Percentiles rank a stretch among this genome's conserved stretches.
Conservation (phyloP, 306 rosid species). For the Urtica urens region DNA sequence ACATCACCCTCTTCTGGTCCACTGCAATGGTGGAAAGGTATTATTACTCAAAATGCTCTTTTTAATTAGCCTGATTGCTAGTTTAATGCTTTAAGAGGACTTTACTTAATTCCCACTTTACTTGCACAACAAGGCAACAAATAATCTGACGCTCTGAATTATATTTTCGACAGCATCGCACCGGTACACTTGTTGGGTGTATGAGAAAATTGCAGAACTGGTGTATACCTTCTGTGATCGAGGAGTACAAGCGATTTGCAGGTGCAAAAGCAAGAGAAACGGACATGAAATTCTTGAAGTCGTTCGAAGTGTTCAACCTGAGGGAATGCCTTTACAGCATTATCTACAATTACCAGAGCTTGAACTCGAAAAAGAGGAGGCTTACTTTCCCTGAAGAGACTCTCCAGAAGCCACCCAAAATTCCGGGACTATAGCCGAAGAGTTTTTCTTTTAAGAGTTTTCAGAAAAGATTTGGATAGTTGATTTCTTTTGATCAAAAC, state of each 20-base stretch:
- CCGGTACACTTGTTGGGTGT: conserved; percentile 89
- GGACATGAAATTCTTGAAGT: conserved; percentile 63
- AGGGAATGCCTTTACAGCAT: conserved; percentile 91
- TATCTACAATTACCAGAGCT: conserved; percentile 84
- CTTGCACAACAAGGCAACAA: too few relatives aligned
- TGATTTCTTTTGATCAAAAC: not conserved
- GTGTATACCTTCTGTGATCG: conserved; percentile 73
- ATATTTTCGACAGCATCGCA: conserved; percentile 62
- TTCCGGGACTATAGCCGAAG: conserved; percentile 41
- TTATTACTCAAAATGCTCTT: not conserved
- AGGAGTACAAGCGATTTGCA: conserved; percentile 75
- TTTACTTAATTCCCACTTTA: too few relatives aligned
- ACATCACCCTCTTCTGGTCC: conserved; percentile 56
- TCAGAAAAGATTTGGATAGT: conserved; percentile 5
- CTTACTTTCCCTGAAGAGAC: conserved; percentile 58
- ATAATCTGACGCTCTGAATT: not conserved
- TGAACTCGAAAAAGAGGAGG: conserved; percentile 65
- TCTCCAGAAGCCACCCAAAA: conserved; percentile 48
- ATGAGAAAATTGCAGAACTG: conserved; percentile 85
- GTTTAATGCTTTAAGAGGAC: too few relatives aligned
- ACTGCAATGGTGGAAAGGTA: conserved; percentile 64
- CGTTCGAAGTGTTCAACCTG: conserved; percentile 40
- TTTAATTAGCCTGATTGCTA: too few relatives aligned
- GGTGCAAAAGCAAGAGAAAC: conserved; percentile 57
- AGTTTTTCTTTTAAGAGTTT: too few relatives aligned